phyloP scores from a whole-genome alignment of 305 asterid species.

The Salvia sclarea region DNA sequence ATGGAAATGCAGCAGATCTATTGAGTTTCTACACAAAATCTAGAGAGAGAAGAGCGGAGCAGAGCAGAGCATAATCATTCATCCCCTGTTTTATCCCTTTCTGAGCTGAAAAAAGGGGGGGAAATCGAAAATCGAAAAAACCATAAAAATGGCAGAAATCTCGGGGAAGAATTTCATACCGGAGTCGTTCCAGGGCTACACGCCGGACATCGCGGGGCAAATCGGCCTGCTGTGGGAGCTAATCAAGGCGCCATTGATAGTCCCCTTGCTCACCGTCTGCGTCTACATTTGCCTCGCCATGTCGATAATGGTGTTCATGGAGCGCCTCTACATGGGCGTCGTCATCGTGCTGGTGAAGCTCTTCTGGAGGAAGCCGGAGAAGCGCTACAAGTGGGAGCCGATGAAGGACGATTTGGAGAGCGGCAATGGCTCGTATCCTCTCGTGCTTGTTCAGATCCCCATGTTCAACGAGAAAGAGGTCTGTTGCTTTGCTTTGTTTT shows the following conservation, averaged over 20 bases:
- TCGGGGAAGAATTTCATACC: slow-evolving; percentile 48
- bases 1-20: slow-evolving; percentile 39
- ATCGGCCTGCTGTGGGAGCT: slow-evolving; percentile 57
- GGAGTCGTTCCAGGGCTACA: slow-evolving; percentile 49
- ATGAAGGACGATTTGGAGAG: slow-evolving; percentile 62
- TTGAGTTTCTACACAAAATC: background rate
- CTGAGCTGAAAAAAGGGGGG: background rate
- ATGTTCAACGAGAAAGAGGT: slow-evolving; percentile 89
- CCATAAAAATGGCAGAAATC: slow-evolving; percentile 45
- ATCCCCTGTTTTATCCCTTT: slow-evolving; percentile 30
- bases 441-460: slow-evolving; percentile 86
- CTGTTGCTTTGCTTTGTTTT: slow-evolving; percentile 1
- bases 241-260: slow-evolving; percentile 59
- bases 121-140: background rate
- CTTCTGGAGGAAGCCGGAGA: slow-evolving; percentile 65
- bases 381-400: slow-evolving; percentile 57
- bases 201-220: slow-evolving; percentile 49
- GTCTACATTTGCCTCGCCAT: slow-evolving; percentile 68
- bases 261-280: slow-evolving; percentile 51
- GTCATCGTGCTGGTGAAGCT: slow-evolving; percentile 66
- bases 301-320: slow-evolving; percentile 77
- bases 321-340: slow-evolving; percentile 75
- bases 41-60: background rate
- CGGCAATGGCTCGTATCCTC: slow-evolving; percentile 52
- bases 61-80: slow-evolving; percentile 25